Evolutionary conservation across 148 eudicot genomes (phyloP), one percentile per base, ranked within the genome.

Genomic region (Oxyria digyna): DNA sequence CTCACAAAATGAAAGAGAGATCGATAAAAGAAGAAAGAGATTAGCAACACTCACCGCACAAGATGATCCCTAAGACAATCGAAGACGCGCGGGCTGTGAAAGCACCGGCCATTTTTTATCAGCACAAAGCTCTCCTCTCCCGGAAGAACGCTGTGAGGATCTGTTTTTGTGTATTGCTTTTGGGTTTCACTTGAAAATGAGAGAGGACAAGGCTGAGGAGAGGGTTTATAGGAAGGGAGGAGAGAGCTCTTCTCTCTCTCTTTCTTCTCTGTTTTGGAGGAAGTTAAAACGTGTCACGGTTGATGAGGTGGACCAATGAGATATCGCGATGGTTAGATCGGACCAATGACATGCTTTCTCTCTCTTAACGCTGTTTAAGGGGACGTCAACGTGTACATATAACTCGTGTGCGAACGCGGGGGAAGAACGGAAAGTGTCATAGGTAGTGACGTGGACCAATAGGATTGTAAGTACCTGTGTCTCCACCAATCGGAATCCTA

Each of bases 261-360:
- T 37, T 10, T 63, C 67, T 37, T 12, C 11, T 4, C 8, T 4
- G 66, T 18, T 27, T 2, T 32, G 65, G 38, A 32, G 13, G 40
- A 27, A 64, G 43, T 21, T n/a, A 38, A 62, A 24, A 64, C 68
- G 24, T 64, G 68, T 64, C 68, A 64, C 15, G 17, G 5, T 17
- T 33, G 8, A 64, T 64, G 68, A 64, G 42, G 68, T 64, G 68
- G 68, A 33, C 68, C 68, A 64, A 64, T 64, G 42, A 35, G 42
- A 38, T 14, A 33, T n/a, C 68, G 26, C 23, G 15, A 33, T 64
- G 42, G 43, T 38, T 33, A n/a, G 68, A 35, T 15, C 43, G 63
- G 24, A n/a, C 68, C 68, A 64, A 64, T 64, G 24, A 64, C 26
- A 21, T 15, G 33, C 8, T 20, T 33, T 18, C 68, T 33, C 68